Evolutionary conservation across 805 yeast genomes (phyloP).

Genomic region (Tetrapisispora fleetii): DNA sequence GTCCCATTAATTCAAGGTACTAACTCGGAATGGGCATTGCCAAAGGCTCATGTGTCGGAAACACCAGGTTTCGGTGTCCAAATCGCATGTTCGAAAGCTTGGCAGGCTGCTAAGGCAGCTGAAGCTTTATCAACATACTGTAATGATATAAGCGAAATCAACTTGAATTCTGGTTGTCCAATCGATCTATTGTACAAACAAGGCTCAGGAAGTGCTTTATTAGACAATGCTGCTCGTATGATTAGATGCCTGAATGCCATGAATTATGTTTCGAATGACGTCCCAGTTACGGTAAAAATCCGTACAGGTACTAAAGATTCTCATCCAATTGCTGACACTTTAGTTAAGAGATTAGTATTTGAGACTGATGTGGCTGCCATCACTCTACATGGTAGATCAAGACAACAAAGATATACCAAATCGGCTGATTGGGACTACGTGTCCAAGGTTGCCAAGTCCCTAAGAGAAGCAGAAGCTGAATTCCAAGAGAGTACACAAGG

Average conservation of each 20-base stretch:
- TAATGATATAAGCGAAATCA: conserved; percentile 64
- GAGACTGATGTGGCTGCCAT: conserved; percentile 84
- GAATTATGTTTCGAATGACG: conserved; percentile 81
- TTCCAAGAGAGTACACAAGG: conserved; percentile 57
- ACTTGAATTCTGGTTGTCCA: conserved; percentile 95
- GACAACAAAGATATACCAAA: conserved; percentile 89
- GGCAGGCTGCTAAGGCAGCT: conserved; percentile 92
- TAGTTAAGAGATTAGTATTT: conserved; percentile 59
- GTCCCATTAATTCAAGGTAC: conserved; percentile 82
- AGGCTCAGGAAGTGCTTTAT: conserved; percentile 91
- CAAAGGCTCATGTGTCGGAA: conserved; percentile 77
- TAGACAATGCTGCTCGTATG: conserved; percentile 81
- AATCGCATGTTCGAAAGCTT: conserved; percentile 80
- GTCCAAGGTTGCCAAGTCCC: conserved; percentile 56
- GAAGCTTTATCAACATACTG: conserved; percentile 48
- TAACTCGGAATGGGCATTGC: conserved; percentile 95
- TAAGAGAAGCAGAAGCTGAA: conserved; percentile 46
- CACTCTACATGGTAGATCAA: conserved; percentile 90
- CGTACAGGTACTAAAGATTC: conserved; percentile 84
- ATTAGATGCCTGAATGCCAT: conserved; percentile 73
- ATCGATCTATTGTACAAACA: conserved; percentile 87
- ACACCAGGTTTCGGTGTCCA: conserved; percentile 88
- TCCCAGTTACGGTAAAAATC: conserved; percentile 85
- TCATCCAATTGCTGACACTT: conserved; percentile 75
- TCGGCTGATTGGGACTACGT: conserved; percentile 93